A percentile compares a stretch with the other conserved stretches of the same genome.
Conservation (phyloP, 2,329 filamentous ascomycete genomes). For the Fusarium sacchari region DNA sequence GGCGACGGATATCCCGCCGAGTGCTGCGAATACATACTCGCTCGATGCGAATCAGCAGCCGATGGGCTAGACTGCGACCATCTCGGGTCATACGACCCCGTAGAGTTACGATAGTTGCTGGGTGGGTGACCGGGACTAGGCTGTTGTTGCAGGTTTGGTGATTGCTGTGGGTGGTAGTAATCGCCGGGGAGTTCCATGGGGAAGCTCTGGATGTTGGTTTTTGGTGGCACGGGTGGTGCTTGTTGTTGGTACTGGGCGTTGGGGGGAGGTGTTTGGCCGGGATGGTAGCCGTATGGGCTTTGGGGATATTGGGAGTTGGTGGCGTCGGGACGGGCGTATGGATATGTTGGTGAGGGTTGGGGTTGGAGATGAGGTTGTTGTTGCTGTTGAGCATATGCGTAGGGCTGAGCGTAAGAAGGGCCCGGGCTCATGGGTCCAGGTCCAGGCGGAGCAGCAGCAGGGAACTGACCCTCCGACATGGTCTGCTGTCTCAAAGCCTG, state of each 20-base stretch:
- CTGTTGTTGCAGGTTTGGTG: slow-evolving; percentile 44
- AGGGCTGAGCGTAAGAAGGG: slow-evolving; percentile 41
- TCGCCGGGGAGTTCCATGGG: slow-evolving; percentile 61
- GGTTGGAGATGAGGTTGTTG: slow-evolving; percentile 30
- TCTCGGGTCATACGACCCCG: slow-evolving; percentile 46
- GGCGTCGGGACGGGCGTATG: slow-evolving; percentile 27
- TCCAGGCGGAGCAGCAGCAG: neutral
- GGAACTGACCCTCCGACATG: neutral
- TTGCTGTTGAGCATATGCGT: slow-evolving; percentile 23
- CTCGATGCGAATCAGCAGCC: slow-evolving; percentile 35
- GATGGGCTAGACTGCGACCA: slow-evolving; percentile 54
- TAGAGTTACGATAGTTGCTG: slow-evolving; percentile 41
- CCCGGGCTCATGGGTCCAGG: slow-evolving; percentile 16
- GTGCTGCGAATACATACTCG: slow-evolving; percentile 42
- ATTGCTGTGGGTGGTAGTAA: slow-evolving; percentile 55
- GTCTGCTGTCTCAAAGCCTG: slow-evolving; percentile 53
- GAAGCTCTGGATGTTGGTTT: slow-evolving; percentile 38
- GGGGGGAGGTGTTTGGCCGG: slow-evolving; percentile 35
- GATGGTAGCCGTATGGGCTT: slow-evolving; percentile 35
- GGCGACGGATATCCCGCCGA: slow-evolving; percentile 51
- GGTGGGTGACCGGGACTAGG: slow-evolving; percentile 28
- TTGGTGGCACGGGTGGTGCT: slow-evolving; percentile 42
- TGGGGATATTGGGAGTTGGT: slow-evolving; percentile 29
- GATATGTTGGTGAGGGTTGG: slow-evolving; percentile 41
- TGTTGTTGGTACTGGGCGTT: slow-evolving; percentile 17